These are phyloP conservation scores for Tuctoria greenei DNA, from an alignment of 176 grass and related monocot genomes.

Conservation along the genomic window DNA sequence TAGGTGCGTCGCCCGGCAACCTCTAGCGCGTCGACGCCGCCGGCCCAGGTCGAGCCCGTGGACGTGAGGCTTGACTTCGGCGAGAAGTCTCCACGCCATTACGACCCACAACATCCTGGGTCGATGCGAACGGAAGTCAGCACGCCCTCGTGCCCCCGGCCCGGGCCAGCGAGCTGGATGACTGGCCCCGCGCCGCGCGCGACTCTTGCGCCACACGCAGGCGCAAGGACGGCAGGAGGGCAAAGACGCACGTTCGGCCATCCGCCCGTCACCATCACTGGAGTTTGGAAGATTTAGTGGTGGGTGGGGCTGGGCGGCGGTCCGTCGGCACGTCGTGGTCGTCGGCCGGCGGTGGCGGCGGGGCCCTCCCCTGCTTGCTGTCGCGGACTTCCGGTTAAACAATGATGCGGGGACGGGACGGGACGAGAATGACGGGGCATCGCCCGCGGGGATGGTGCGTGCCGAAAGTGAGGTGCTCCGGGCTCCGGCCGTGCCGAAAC, in stretches of 20 bases:
- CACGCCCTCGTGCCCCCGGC: not conserved
- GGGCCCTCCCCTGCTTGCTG: constrained; percentile 19
- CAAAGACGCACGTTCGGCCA: not conserved
- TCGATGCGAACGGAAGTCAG: not conserved
- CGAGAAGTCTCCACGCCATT: not conserved
- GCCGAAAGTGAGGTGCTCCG: constrained; percentile 37
- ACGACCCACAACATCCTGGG: too few species aligned
- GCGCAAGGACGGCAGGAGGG: too few species aligned
- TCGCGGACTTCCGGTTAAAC: constrained; percentile 13
- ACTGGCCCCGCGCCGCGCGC: not conserved
- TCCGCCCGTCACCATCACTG: not conserved
- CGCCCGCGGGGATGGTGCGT: constrained; percentile 35
- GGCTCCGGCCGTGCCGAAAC: not conserved
- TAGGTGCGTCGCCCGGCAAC: not conserved
- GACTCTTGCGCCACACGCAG: not conserved
- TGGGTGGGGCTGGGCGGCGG: constrained; percentile 47
- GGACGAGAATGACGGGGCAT: not conserved
- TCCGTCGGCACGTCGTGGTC: constrained; percentile 39
- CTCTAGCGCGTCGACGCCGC: not conserved
- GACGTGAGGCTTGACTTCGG: not conserved
- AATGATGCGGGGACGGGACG: not conserved
- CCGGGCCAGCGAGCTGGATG: not conserved
- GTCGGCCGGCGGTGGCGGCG: constrained; percentile 49
- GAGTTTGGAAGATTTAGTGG: constrained; percentile 21
- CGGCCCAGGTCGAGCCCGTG: not conserved